phyloP scores from a whole-genome alignment of 108 stramenopile genomes.

The Fistulifera pelliculosa region DNA sequence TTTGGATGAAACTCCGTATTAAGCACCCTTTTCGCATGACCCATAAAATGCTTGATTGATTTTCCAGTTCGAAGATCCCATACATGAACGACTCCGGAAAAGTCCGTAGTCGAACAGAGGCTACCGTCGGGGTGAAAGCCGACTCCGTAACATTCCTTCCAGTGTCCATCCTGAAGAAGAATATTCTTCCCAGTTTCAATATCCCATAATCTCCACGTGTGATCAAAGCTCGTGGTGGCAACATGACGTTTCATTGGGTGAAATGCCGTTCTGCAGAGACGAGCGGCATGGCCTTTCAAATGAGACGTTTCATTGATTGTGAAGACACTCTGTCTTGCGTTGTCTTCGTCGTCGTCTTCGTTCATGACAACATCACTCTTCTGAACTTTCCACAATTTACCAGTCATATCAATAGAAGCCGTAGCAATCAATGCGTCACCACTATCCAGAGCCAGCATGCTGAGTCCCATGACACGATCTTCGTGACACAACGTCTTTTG shows the following conservation, averaged over 20 bases:
- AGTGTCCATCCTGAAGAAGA: conserved; percentile 96
- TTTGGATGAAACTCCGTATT: conserved; percentile 80
- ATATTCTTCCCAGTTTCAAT: conserved; percentile 82
- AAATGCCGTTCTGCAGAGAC: conserved; percentile 86
- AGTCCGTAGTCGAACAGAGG: conserved; percentile 90
- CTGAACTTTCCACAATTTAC: conserved; percentile 59
- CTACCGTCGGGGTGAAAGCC: conserved; percentile 95
- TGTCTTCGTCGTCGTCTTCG: conserved; percentile 23
- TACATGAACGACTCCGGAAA: conserved; percentile 81
- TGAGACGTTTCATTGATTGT: conserved; percentile 52
- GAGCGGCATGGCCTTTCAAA: conserved; percentile 82
- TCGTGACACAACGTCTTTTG: conserved; percentile 59
- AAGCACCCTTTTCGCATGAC: conserved; percentile 81
- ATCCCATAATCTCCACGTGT: conserved; percentile 99
- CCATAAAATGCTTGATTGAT: conserved; percentile 69
- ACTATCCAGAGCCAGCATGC: conserved; percentile 26
- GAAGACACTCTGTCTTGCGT: conserved; percentile 14
- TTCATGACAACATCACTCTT: conserved; percentile 17
- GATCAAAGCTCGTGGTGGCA: conserved; percentile 93
- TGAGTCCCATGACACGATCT: conserved; percentile 82
- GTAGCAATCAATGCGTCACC: conserved; percentile 46
- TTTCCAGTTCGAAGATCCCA: conserved; percentile 97
- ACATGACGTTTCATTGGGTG: conserved; percentile 85
- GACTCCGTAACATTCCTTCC: conserved; percentile 83
- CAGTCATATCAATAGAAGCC: conserved; percentile 75